These are phyloP conservation scores for Linanthus parryae DNA, from an alignment of 148 eudicot genomes.

Conservation along the genomic window DNA sequence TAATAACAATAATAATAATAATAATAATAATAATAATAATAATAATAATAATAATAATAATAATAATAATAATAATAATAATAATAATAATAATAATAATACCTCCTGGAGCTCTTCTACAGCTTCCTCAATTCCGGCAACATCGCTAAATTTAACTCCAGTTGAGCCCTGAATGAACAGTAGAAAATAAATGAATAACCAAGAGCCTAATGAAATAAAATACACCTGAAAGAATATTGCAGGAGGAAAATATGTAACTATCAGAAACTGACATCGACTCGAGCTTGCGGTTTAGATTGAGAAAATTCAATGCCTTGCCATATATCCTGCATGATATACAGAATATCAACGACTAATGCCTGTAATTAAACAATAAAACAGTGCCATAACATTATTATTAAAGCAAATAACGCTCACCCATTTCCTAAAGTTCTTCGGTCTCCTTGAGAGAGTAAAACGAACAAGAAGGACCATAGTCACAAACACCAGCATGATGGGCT, in stretches of 20 bases:
- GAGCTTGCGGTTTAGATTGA: conserved; percentile 90
- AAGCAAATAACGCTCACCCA: conserved; percentile 49
- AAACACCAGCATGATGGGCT: conserved; percentile 59
- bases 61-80: too few relatives aligned
- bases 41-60: too few relatives aligned
- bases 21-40: too few relatives aligned
- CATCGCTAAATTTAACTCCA: conserved; percentile 84
- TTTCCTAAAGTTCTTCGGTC: conserved; percentile 82
- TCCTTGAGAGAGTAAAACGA: conserved; percentile 79
- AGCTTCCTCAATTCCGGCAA: conserved; percentile 94
- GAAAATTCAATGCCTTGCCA: conserved; percentile 94
- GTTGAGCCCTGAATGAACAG: conserved; percentile 64
- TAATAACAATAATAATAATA: too few relatives aligned
- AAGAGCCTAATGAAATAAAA: background rate
- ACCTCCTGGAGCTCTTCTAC: conserved; percentile 99
- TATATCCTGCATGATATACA: conserved; percentile 58
- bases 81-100: too few relatives aligned
- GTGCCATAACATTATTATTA: background rate
- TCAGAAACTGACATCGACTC: conserved; percentile 71
- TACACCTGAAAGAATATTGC: conserved; percentile 4
- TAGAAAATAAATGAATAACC: background rate
- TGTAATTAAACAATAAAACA: background rate
- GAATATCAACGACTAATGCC: background rate
- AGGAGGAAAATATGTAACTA: background rate
- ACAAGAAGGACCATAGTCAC: conserved; percentile 58